Evolutionary conservation across 1,284 basidiomycete genomes (phyloP).

Genomic region (Ustilago shanxiensis): DNA sequence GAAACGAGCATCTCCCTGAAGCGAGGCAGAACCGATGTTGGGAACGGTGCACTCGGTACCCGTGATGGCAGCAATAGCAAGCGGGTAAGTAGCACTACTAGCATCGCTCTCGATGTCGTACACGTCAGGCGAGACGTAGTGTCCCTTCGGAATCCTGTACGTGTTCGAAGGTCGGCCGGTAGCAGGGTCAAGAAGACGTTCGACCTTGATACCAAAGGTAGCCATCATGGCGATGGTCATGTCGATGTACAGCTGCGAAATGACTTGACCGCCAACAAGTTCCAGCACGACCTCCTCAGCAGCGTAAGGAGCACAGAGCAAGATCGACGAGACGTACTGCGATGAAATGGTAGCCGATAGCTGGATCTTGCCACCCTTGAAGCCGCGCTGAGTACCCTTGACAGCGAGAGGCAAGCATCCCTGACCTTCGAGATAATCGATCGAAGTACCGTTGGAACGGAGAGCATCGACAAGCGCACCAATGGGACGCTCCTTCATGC

Average conservation of each 20-base stretch:
- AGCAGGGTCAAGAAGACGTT: conserved; percentile 77
- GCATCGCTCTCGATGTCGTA: conserved; percentile 98
- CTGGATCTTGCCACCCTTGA: conserved; percentile 85
- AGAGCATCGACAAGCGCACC: conserved; percentile 96
- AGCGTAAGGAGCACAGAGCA: conserved; percentile 96
- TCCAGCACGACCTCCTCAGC: conserved; percentile 84
- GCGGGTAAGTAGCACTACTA: conserved; percentile 94
- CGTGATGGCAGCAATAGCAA: conserved; percentile 95
- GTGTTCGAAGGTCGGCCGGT: conserved; percentile 77
- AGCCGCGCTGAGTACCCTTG: conserved; percentile 74
- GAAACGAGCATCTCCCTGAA: conserved; percentile 96
- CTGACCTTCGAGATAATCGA: conserved; percentile 82
- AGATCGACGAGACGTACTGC: conserved; percentile 97
- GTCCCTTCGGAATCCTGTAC: conserved; percentile 87
- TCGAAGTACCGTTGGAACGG: conserved; percentile 81
- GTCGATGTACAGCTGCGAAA: conserved; percentile 99
- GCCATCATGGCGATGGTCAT: conserved; percentile 99
- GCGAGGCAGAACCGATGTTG: conserved; percentile 88
- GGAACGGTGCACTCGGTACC: conserved; percentile 92
- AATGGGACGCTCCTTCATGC: conserved; percentile 97
- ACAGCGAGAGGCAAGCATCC: conserved; percentile 93
- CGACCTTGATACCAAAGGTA: conserved; percentile 87
- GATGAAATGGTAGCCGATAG: conserved; percentile 94
- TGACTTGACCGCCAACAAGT: conserved; percentile 91
- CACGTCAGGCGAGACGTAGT: conserved; percentile 80